Percentiles rank a stretch among this genome's conserved stretches.
phyloP scores from a whole-genome alignment of 805 yeast genomes.

The Myxozyma neglecta region DNA sequence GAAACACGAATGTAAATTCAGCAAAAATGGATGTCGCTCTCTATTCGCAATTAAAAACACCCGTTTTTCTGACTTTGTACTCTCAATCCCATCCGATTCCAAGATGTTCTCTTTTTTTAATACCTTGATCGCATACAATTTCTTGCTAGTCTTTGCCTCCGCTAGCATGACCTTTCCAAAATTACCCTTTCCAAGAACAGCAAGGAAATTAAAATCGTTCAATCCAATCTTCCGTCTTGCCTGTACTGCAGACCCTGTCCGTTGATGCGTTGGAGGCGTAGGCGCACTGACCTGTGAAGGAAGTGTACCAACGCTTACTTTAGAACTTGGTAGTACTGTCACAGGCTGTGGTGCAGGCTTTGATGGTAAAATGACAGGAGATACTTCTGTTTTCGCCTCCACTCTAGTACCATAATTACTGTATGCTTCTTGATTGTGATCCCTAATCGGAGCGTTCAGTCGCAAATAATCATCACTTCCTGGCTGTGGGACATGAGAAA shows the following conservation, averaged over 20 bases:
- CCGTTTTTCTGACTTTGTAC: slow-evolving; percentile 90
- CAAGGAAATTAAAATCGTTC: slow-evolving; percentile 90
- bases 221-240: slow-evolving; percentile 63
- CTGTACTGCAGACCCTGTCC: slow-evolving; percentile 40
- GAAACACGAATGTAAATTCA: slow-evolving; percentile 90
- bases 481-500: no score
- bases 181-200: slow-evolving; percentile 97
- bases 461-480: no score
- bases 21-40: slow-evolving; percentile 88
- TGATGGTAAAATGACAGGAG: no score
- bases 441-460: no score
- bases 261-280: no score
- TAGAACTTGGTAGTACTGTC: no score
- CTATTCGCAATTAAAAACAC: slow-evolving; percentile 82
- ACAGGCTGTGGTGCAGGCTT: no score
- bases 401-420: no score
- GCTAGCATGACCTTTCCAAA: slow-evolving; percentile 98
- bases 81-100: slow-evolving; percentile 93
- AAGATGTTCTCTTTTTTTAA: slow-evolving; percentile 93
- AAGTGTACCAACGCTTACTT: no score
- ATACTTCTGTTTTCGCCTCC: no score
- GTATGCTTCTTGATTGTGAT: no score
- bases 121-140: slow-evolving; percentile 92
- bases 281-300: no score
- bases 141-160: slow-evolving; percentile 78